Conservation (phyloP, 129 eudicot genomes). For the Flaveria bidentis region DNA sequence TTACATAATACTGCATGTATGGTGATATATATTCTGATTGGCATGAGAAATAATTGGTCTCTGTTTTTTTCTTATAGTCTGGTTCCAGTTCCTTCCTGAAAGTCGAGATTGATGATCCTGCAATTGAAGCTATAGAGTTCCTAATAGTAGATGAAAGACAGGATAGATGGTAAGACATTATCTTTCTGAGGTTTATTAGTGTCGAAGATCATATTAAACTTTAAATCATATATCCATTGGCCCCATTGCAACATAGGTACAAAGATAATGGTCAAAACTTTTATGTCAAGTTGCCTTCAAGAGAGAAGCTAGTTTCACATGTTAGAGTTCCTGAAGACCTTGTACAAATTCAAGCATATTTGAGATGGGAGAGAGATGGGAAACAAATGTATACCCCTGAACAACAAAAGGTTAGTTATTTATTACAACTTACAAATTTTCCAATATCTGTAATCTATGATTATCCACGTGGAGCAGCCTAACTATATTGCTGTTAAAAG, state of each 20-base stretch:
- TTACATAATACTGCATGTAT: neutral
- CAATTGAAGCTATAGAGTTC: slow-evolving; percentile 80
- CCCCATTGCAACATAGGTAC: slow-evolving; percentile 47
- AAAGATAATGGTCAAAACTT: slow-evolving; percentile 81
- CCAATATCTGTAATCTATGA: neutral
- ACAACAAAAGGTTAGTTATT: slow-evolving; percentile 71
- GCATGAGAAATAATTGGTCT: slow-evolving; percentile 6
- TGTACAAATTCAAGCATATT: slow-evolving; percentile 90
- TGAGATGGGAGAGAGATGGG: slow-evolving; percentile 98
- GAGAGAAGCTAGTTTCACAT: slow-evolving; percentile 37
- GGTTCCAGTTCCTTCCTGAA: slow-evolving; percentile 59
- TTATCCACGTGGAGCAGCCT: slow-evolving; percentile 15
- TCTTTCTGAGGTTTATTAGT: slow-evolving; percentile 8
- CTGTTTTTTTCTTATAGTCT: slow-evolving; percentile 46
- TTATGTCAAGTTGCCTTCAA: slow-evolving; percentile 48
- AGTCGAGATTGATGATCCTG: slow-evolving; percentile 86
- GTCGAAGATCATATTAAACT: slow-evolving; percentile 8
- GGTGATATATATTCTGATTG: slow-evolving; percentile 17
- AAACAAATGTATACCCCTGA: slow-evolving; percentile 90
- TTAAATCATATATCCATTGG: slow-evolving; percentile 6
- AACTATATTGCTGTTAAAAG: slow-evolving; percentile 3
- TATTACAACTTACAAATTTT: slow-evolving; percentile 9
- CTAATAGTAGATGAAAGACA: slow-evolving; percentile 78
- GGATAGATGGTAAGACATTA: slow-evolving; percentile 61
- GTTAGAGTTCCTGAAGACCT: slow-evolving; percentile 85